A percentile compares a stretch with the other conserved stretches of the same genome.
Evolutionary conservation across 2,329 filamentous ascomycete species (phyloP).

Genomic region (Lecanicillium sp.): DNA sequence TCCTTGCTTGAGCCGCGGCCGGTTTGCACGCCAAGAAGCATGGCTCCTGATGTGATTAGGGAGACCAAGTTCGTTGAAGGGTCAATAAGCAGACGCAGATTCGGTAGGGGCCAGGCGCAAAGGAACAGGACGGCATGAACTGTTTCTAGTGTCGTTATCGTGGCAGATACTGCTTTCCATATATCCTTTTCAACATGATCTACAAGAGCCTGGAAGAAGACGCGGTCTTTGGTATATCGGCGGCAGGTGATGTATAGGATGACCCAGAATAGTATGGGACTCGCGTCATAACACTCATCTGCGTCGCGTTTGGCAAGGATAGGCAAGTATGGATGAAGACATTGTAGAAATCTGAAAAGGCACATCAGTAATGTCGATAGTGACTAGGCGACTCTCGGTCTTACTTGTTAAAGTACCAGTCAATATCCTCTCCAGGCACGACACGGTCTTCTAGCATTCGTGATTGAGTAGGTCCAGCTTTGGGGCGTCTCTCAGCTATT

Average conservation of each 20-base stretch:
- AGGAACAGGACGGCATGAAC: conserved; percentile 45
- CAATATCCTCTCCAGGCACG: conserved; percentile 44
- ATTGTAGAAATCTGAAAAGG: conserved; percentile 38
- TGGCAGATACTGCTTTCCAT: conserved; percentile 31
- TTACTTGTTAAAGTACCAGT: conserved; percentile 47
- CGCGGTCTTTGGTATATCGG: conserved; percentile 35
- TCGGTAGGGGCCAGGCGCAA: conserved; percentile 43
- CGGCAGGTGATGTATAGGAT: conserved; percentile 42
- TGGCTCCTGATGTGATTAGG: conserved; percentile 37
- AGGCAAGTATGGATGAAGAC: conserved; percentile 44
- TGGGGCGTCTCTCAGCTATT: conserved; percentile 13
- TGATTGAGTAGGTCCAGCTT: conserved; percentile 25
- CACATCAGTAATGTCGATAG: not conserved
- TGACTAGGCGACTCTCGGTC: conserved; percentile 1
- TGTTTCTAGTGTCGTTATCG: conserved; percentile 36
- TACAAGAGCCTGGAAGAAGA: conserved; percentile 34
- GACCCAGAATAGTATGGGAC: conserved; percentile 45
- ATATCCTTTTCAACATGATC: conserved; percentile 39
- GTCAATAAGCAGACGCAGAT: conserved; percentile 42
- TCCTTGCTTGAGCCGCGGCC: conserved; percentile 42
- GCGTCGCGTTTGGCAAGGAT: conserved; percentile 40
- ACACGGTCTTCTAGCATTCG: conserved; percentile 38
- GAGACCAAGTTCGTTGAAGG: conserved; percentile 38
- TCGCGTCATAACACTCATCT: conserved; percentile 39
- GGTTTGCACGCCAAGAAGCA: conserved; percentile 42